Evolutionary conservation across 768 basidiomycete species (phyloP).

Genomic region (Exsudoporus frostii): DNA sequence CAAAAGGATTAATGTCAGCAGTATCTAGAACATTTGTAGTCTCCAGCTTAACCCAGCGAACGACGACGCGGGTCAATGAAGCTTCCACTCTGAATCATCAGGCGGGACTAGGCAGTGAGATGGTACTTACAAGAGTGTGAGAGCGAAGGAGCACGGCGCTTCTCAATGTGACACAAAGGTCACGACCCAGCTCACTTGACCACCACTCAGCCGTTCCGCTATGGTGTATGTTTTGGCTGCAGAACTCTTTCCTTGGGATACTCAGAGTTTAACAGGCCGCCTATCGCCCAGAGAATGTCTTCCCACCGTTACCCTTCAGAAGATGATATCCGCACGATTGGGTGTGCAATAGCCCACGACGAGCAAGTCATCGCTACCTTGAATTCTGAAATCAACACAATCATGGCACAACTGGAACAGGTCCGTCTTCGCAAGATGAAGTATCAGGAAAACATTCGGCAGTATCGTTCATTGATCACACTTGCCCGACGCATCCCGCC

Average conservation of each 20-base stretch:
- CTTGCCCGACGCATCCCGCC: slow-evolving; percentile 54
- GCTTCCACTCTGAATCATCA: slow-evolving; percentile 97
- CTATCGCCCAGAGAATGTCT: slow-evolving; percentile 15
- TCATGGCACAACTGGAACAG: slow-evolving; percentile 38
- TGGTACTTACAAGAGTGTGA: slow-evolving; percentile 19
- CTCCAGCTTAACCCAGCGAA: slow-evolving; percentile 66
- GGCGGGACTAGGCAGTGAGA: slow-evolving; percentile 8
- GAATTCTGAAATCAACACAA: slow-evolving; percentile 42
- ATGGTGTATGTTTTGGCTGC: slow-evolving; percentile 10
- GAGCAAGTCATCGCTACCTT: slow-evolving; percentile 40
- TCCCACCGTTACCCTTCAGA: slow-evolving; percentile 20
- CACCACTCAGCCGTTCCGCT: neutral
- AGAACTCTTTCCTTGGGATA: neutral
- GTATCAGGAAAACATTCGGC: slow-evolving; percentile 42
- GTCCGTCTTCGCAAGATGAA: slow-evolving; percentile 42
- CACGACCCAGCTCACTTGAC: slow-evolving; percentile 5
- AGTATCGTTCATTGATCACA: slow-evolving; percentile 46
- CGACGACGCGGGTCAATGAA: slow-evolving; percentile 57
- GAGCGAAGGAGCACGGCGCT: neutral
- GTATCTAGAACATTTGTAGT: slow-evolving; percentile 89
- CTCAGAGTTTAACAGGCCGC: slow-evolving; percentile 5
- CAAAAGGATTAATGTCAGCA: slow-evolving; percentile 60
- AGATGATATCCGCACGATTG: slow-evolving; percentile 18
- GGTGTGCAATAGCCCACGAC: slow-evolving; percentile 32
- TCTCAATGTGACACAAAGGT: slow-evolving; percentile 14